Base-by-base conservation (phyloP, 371 early-diverging fungal genomes). In the Chytridium lagenaria region DNA sequence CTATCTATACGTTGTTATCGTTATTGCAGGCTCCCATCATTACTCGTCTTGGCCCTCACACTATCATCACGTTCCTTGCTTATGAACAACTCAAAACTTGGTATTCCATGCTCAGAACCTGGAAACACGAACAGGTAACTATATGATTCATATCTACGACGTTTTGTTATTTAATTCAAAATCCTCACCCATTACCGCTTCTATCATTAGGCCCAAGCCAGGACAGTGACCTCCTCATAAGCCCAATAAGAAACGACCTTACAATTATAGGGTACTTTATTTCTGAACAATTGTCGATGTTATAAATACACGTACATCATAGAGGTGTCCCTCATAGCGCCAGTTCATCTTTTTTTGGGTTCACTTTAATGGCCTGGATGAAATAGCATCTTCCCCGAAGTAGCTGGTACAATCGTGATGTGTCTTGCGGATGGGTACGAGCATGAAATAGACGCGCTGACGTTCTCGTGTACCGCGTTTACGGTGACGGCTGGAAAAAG, bases 41-140 rank as follows among this genome's bases (percentile, higher is more conserved):
- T 72, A 69, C 68, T 1, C 31, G 80, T 26, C 61, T 77, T 3
- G 81, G 79, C 5, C 79, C 82, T 19, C 79, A 81, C 59, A 81
- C 79, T 1, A 69, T 81, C 38, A 40, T 79, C n/a, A 79, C 79
- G 38, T 76, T 79, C 52, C 36, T 79, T 23, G 57, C 71, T 2
- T 74, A 74, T 44, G 79, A 79, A 71, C 33, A 76, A 50, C 26
- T 79, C 52, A 73, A 74, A 39, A 36, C 22, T 34, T 16, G 57
- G 33, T 76, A 76, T 52, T 28, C 34, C 3, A 61, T 34, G 12
- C 15, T 61, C 2, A 31, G 37, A 34, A 2, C 34, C 2, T 61
- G 61, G 61, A 31, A 61, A 34, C 5, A 7, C 26, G 16, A 55
- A 55, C 10, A 28, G 10, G 26, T 26, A 44, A 7, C 44, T 12